phyloP scores from a whole-genome alignment of 495 filamentous ascomycete species.

The Neurospora sp. region DNA sequence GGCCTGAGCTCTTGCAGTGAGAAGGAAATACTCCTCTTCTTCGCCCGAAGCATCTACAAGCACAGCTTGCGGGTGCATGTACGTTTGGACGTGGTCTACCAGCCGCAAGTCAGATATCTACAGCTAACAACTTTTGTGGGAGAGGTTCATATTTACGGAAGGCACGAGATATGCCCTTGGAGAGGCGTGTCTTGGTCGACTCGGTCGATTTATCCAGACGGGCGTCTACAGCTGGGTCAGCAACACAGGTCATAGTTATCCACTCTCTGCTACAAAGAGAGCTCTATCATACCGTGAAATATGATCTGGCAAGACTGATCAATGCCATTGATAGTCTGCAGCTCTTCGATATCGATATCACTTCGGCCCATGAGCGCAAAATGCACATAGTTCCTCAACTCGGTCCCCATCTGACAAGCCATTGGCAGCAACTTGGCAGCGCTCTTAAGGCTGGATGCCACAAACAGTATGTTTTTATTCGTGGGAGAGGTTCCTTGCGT shows the following conservation, averaged over 20 bases:
- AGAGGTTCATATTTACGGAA: conserved; percentile 23
- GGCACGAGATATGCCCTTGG: conserved; percentile 28
- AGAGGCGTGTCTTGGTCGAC: conserved; percentile 42
- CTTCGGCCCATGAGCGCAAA: conserved; percentile 48
- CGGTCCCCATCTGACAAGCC: conserved; percentile 49
- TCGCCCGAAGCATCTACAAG: conserved; percentile 39
- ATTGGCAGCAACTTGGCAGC: conserved; percentile 45
- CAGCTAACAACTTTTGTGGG: neutral
- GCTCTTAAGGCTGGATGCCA: conserved; percentile 46
- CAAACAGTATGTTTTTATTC: conserved; percentile 51
- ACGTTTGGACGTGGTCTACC: conserved; percentile 39
- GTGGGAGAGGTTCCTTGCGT: conserved; percentile 22
- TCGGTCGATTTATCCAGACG: conserved; percentile 39
- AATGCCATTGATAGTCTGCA: conserved; percentile 47
- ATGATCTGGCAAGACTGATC: conserved; percentile 42
- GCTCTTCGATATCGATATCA: conserved; percentile 39
- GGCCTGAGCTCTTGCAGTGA: conserved; percentile 37
- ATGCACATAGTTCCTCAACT: conserved; percentile 48
- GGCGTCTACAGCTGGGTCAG: conserved; percentile 34
- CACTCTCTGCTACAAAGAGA: neutral
- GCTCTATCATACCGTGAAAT: conserved; percentile 38
- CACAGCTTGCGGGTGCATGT: conserved; percentile 49
- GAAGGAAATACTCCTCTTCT: conserved; percentile 46
- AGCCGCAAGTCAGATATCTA: conserved; percentile 1
- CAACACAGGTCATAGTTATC: neutral